These are phyloP conservation scores for Fusarium algeriense DNA, from an alignment of 2,329 filamentous ascomycete genomes.

Conservation along the genomic window DNA sequence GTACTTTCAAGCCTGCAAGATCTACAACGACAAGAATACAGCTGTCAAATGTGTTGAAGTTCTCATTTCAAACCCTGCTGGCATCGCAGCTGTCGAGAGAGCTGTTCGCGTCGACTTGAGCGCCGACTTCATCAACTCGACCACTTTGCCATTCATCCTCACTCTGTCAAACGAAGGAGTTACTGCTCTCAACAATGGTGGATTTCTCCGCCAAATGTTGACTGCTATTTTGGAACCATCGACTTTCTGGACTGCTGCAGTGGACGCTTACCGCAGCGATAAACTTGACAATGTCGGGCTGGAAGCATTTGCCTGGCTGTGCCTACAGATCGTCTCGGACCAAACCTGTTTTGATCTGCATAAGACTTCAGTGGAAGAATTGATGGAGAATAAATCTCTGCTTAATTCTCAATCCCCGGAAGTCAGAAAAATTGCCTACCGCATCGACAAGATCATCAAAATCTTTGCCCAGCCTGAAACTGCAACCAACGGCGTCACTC, in stretches of 20 bases:
- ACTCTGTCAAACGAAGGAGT: slow-evolving; percentile 28
- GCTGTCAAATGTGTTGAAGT: slow-evolving; percentile 47
- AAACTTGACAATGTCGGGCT: slow-evolving; percentile 51
- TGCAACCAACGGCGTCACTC: slow-evolving; percentile 40
- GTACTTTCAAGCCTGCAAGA: slow-evolving; percentile 45
- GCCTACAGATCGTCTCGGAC: slow-evolving; percentile 56
- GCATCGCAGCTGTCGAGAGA: slow-evolving; percentile 40
- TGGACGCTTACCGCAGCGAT: slow-evolving; percentile 48
- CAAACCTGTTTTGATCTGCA: slow-evolving; percentile 33
- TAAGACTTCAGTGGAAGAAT: slow-evolving; percentile 35
- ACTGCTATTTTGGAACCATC: slow-evolving; percentile 64
- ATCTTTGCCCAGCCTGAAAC: slow-evolving; percentile 25
- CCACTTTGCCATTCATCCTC: slow-evolving; percentile 26
- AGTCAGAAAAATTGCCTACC: slow-evolving; percentile 49
- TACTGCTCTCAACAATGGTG: slow-evolving; percentile 34
- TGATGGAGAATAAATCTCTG: slow-evolving; percentile 45
- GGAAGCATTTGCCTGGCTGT: slow-evolving; percentile 62
- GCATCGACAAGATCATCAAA: slow-evolving; percentile 56
- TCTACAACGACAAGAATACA: slow-evolving; percentile 19
- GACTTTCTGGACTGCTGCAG: slow-evolving; percentile 65
- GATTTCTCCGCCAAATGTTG: slow-evolving; percentile 49
- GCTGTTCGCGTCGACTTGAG: slow-evolving; percentile 45
- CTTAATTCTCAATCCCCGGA: slow-evolving; percentile 42
- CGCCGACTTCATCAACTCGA: slow-evolving; percentile 47
- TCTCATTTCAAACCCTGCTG: slow-evolving; percentile 40